These are phyloP conservation scores for Colletotrichum falcatum DNA, from an alignment of 2,329 filamentous ascomycete genomes.

Conservation along the genomic window DNA sequence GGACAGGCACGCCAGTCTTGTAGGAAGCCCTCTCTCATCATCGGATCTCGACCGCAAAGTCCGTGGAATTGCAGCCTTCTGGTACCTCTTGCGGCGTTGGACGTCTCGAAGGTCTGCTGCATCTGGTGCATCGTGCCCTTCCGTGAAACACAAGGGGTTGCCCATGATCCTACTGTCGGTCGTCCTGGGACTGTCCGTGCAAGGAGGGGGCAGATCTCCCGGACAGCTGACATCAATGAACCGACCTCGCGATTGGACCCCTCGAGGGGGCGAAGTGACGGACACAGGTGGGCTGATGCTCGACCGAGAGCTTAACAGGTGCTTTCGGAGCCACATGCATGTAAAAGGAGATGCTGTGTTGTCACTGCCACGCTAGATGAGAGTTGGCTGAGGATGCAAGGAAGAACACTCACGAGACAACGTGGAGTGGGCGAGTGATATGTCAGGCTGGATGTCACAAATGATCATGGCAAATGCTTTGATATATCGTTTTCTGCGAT, in stretches of 20 bases:
- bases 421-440: background rate
- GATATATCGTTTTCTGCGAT: slow-evolving; percentile 13
- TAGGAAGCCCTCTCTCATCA: slow-evolving; percentile 26
- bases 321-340: background rate
- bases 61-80: slow-evolving; percentile 7
- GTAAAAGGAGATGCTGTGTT: background rate
- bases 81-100: slow-evolving; percentile 35
- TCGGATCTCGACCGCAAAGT: slow-evolving; percentile 25
- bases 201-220: slow-evolving; percentile 22
- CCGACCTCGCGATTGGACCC: slow-evolving; percentile 33
- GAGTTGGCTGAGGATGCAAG: slow-evolving; percentile 9
- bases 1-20: slow-evolving; percentile 26
- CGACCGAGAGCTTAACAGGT: slow-evolving; percentile 1
- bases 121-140: slow-evolving; percentile 15
- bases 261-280: slow-evolving; percentile 16
- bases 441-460: background rate
- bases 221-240: slow-evolving; percentile 18
- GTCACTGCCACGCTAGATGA: slow-evolving; percentile 1
- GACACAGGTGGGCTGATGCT: slow-evolving; percentile 3
- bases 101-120: slow-evolving; percentile 35
- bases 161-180: slow-evolving; percentile 32
- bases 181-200: slow-evolving; percentile 33
- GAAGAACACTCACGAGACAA: background rate
- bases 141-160: slow-evolving; percentile 37
- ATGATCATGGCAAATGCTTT: slow-evolving; percentile 9